Percentiles rank a stretch among this genome's conserved stretches.
phyloP scores from a whole-genome alignment of 2,329 filamentous ascomycete genomes.

The Juglanconis oblonga region DNA sequence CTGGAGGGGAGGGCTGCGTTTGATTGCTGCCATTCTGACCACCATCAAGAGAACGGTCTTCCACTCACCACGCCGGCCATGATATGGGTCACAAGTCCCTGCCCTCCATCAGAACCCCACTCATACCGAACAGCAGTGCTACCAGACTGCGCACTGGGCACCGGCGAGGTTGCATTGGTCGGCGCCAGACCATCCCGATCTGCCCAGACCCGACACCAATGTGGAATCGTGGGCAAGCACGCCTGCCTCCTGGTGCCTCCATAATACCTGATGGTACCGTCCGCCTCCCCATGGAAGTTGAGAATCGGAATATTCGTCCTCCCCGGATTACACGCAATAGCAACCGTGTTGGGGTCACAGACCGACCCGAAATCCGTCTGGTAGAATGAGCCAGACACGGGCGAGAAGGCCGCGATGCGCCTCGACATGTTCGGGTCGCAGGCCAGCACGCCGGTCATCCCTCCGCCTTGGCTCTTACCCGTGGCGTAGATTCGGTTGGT shows the following conservation, averaged over 20 bases:
- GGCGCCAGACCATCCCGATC: constrained; percentile 25
- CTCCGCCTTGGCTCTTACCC: constrained; percentile 43
- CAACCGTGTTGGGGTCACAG: constrained; percentile 21
- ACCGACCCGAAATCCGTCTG: constrained; percentile 22
- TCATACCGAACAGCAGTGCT: constrained; percentile 26
- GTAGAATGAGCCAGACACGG: constrained; percentile 41
- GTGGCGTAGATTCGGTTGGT: constrained; percentile 39
- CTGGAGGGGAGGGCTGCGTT: background rate
- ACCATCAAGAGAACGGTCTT: background rate
- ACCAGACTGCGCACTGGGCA: constrained; percentile 12
- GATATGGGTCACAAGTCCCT: constrained; percentile 28
- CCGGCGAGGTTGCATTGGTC: constrained; percentile 13
- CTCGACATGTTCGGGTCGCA: constrained; percentile 34
- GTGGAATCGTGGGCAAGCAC: constrained; percentile 40
- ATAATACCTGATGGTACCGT: constrained; percentile 42
- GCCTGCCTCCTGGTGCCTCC: constrained; percentile 39
- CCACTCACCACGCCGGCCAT: constrained; percentile 27
- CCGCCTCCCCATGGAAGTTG: constrained; percentile 48
- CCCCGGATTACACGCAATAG: constrained; percentile 32
- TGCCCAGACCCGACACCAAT: constrained; percentile 38
- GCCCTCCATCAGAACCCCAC: constrained; percentile 30
- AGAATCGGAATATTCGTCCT: constrained; percentile 40
- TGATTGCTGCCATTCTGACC: background rate
- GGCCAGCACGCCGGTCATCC: constrained; percentile 40
- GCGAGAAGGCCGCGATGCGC: constrained; percentile 40